Conservation (phyloP, 208 protist species). For the Trichomonas tenax region DNA sequence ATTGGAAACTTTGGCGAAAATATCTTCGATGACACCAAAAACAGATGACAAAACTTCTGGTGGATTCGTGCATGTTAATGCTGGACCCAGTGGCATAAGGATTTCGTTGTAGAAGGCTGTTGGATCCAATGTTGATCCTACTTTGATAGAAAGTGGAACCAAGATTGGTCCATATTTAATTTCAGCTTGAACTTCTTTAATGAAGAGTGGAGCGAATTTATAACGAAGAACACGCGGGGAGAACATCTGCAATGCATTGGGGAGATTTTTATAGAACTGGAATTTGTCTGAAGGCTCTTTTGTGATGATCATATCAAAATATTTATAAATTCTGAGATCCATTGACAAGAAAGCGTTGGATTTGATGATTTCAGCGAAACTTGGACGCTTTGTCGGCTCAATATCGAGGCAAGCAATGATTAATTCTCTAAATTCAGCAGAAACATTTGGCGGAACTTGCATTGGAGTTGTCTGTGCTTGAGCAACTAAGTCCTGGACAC, state of each 20-base stretch:
- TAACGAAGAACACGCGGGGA: background rate
- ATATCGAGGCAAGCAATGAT: background rate
- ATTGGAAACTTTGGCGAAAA: background rate
- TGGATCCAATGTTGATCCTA: background rate
- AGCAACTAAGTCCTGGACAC: background rate
- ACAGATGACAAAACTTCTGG: background rate
- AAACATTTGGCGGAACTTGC: background rate
- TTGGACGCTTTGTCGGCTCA: background rate
- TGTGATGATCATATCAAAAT: background rate
- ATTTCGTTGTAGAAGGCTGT: background rate
- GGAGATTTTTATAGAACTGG: background rate
- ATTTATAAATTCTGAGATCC: background rate
- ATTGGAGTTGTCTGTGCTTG: background rate
- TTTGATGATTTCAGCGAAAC: background rate
- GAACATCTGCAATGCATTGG: background rate
- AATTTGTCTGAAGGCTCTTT: background rate
- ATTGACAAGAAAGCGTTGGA: background rate
- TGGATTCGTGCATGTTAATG: background rate
- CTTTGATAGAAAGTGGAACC: background rate
- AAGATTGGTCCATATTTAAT: background rate
- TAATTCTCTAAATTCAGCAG: background rate
- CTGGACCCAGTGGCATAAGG: background rate
- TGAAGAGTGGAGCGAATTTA: background rate
- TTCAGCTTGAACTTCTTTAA: background rate
- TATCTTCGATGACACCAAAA: background rate